Evolutionary conservation across 805 yeast species (phyloP).

Genomic region (Metschnikowia picachoensis): DNA sequence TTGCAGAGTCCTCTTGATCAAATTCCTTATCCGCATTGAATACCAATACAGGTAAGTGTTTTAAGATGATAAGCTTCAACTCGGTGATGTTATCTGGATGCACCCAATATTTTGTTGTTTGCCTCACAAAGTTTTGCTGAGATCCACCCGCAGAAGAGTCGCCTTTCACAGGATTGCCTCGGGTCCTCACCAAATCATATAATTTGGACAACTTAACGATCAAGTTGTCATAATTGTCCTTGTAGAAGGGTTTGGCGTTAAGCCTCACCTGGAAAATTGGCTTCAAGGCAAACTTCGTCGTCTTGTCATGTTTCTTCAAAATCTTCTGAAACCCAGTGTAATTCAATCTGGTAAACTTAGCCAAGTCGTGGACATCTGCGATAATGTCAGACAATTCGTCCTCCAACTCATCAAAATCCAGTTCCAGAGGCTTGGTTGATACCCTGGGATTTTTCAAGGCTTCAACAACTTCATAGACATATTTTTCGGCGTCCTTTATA

Average conservation of each 20-base stretch:
- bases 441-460: constrained; percentile 38
- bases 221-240: constrained; percentile 85
- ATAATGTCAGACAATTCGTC: constrained; percentile 63
- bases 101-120: constrained; percentile 98
- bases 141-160: constrained; percentile 98
- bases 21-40: constrained; percentile 96
- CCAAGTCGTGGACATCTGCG: constrained; percentile 96
- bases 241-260: constrained; percentile 92
- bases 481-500: constrained; percentile 73
- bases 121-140: constrained; percentile 97
- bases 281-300: constrained; percentile 64
- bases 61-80: constrained; percentile 83
- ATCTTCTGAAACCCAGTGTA: constrained; percentile 97
- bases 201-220: constrained; percentile 86
- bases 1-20: constrained; percentile 90
- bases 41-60: constrained; percentile 94
- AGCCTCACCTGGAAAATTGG: constrained; percentile 93
- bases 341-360: constrained; percentile 87
- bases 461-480: constrained; percentile 63
- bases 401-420: constrained; percentile 42
- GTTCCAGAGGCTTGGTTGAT: constrained; percentile 38
- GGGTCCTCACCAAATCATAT: constrained; percentile 89
- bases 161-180: constrained; percentile 93
- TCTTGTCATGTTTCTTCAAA: constrained; percentile 93
- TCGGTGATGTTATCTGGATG: constrained; percentile 98